These are phyloP conservation scores for barrel medic (Medicago truncatula) DNA, from an alignment of 306 rosid genomes.

Conservation along the genomic window MtrunA17r5.0-ANR NC_053045.1:51764501-51765000, in stretches of 20 bases:
- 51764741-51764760: slow-evolving; percentile 76
- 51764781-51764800: slow-evolving; percentile 76
- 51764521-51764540: slow-evolving; percentile 62
- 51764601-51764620: slow-evolving; percentile 65
- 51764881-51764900: slow-evolving; percentile 69
- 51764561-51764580: slow-evolving; percentile 86
- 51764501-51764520: slow-evolving; percentile 75
- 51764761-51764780: slow-evolving; percentile 80
- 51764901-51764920: slow-evolving; percentile 69
- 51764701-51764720: slow-evolving; percentile 91
- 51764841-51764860: slow-evolving; percentile 78
- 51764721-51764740: slow-evolving; percentile 66
- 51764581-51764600: slow-evolving; percentile 63
- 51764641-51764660: slow-evolving; percentile 63
- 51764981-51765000: slow-evolving; percentile 82
- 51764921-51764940: slow-evolving; percentile 90
- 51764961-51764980: slow-evolving; percentile 70
- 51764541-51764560: slow-evolving; percentile 69
- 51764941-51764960: slow-evolving; percentile 62
- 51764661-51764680: slow-evolving; percentile 71
- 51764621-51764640: slow-evolving; percentile 71
- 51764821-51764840: slow-evolving; percentile 84
- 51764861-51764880: slow-evolving; percentile 77
- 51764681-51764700: slow-evolving; percentile 68
- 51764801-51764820: slow-evolving; percentile 75